Evolutionary conservation across 306 rosid genomes (phyloP).

Genomic region (Rubus idaeus): DNA sequence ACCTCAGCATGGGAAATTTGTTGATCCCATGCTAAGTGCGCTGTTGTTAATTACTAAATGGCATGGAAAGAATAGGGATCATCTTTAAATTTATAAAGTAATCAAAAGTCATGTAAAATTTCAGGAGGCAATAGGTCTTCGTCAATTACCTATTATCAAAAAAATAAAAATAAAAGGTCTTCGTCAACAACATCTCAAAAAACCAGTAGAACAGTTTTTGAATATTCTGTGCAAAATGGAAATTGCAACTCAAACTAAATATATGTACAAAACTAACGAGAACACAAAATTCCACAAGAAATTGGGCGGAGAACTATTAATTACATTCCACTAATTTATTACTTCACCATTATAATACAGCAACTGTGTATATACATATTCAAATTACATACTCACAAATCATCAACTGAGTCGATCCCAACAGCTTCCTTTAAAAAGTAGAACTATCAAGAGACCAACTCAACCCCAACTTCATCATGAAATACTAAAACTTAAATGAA

Average conservation of each 20-base stretch:
- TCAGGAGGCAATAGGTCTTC: no score
- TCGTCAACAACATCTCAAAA: not conserved
- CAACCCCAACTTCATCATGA: not conserved
- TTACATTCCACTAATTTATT: not conserved
- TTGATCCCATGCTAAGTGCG: no score
- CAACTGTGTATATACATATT: not conserved
- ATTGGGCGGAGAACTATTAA: not conserved
- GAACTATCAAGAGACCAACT: slow-evolving; percentile 12
- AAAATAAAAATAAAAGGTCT: no score
- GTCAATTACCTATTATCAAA: no score
- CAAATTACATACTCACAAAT: not conserved
- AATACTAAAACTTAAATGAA: not conserved
- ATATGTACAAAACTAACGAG: not conserved
- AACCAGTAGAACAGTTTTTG: not conserved
- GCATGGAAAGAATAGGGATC: no score
- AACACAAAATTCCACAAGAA: not conserved
- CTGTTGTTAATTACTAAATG: no score
- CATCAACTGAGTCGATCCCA: slow-evolving; percentile 3
- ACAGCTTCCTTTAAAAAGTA: not conserved
- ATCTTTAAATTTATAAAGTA: no score
- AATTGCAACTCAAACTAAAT: not conserved
- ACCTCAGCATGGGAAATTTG: no score
- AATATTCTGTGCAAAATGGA: not conserved
- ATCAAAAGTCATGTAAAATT: no score
- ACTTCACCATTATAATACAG: not conserved